Base-by-base conservation (phyloP, 331 rosid genomes). In the Spiraea crenata region DNA sequence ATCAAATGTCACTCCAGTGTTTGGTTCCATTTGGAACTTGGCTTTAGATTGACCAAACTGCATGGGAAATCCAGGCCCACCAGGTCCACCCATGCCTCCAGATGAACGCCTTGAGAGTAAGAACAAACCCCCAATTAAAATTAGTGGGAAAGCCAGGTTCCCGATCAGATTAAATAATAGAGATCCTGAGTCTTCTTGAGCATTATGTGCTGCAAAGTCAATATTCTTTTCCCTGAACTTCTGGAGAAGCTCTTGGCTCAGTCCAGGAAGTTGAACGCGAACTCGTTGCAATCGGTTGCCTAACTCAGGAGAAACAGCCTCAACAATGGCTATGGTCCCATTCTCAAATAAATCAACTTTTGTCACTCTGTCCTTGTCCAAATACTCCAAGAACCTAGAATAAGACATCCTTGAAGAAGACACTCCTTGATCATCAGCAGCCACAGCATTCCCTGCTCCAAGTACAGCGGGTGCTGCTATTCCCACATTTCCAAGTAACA, bases 161-260 rank as follows among this genome's bases (percentile, higher is more conserved):
- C 99, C 99, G 52, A 93, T 87, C 81, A 93, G 82, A 80, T 93
- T 87, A 76, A 87, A 86, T 69, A 93, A 80, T n/a, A 88, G 72
- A 75, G 89, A 84, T 67, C 97, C 99, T 7, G 97, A 87, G 73
- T 93, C 99, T 75, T 93, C 99, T 86, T 93, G 97, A 47, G 88
- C 96, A 86, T 93, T 93, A 79, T 93, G 99, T 61, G 99, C 99
- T n/a, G 97, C 97, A 84, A 93, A 93, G 78, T 93, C 96, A 63
- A 91, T 89, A 82, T 84, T 89, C 82, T 93, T 93, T 85, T 87
- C 95, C 87, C 99, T 91, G 72, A 93, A 87, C 76, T 93, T 93
- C 86, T 91, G 96, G 56, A 93, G 95, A 54, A 93, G 96, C 80
- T 93, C 99, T 76, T 91, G 99, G 84, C 88, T 91, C 54, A 93